Percentiles rank a stretch among this genome's conserved stretches.
phyloP scores from a whole-genome alignment of 352 stramenopile genomes.

The Globisporangium sylvaticum region DNA sequence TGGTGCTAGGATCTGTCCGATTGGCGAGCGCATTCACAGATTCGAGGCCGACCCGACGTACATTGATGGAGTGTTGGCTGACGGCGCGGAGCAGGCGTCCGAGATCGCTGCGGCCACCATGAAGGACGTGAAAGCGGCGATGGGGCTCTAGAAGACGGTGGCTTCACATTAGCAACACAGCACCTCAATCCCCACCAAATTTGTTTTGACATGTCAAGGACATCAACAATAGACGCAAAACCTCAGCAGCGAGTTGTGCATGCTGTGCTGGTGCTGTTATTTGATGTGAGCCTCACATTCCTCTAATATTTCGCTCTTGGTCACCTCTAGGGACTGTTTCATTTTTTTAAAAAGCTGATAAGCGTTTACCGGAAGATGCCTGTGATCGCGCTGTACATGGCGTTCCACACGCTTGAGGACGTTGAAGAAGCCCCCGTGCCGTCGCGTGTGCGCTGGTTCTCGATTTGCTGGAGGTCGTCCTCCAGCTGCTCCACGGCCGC shows the following conservation, averaged over 20 bases:
- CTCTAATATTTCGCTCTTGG: not conserved
- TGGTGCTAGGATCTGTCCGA: slow-evolving; percentile 88
- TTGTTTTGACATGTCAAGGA: not conserved
- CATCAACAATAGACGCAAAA: not conserved
- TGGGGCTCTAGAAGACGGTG: slow-evolving; percentile 40
- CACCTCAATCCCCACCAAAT: not conserved
- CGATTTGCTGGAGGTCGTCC: slow-evolving; percentile 7
- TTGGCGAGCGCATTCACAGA: slow-evolving; percentile 92
- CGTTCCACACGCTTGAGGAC: slow-evolving; percentile 12
- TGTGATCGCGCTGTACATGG: slow-evolving; percentile 26
- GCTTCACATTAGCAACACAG: too few species aligned
- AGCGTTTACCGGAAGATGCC: slow-evolving; percentile 34
- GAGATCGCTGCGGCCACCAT: slow-evolving; percentile 67
- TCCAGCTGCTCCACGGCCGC: slow-evolving; percentile 9
- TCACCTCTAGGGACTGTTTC: not conserved
- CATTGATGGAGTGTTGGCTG: slow-evolving; percentile 84
- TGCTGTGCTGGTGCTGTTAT: not conserved
- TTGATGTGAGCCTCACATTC: not conserved
- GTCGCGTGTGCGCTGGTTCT: slow-evolving; percentile 15
- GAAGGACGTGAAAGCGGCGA: slow-evolving; percentile 69
- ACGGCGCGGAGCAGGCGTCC: slow-evolving; percentile 70
- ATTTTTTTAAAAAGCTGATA: not conserved
- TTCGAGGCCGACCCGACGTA: slow-evolving; percentile 90
- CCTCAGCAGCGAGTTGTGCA: not conserved
- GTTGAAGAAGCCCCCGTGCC: not conserved